phyloP scores from a whole-genome alignment of 116 monocot species.

The Zostera marina region DNA sequence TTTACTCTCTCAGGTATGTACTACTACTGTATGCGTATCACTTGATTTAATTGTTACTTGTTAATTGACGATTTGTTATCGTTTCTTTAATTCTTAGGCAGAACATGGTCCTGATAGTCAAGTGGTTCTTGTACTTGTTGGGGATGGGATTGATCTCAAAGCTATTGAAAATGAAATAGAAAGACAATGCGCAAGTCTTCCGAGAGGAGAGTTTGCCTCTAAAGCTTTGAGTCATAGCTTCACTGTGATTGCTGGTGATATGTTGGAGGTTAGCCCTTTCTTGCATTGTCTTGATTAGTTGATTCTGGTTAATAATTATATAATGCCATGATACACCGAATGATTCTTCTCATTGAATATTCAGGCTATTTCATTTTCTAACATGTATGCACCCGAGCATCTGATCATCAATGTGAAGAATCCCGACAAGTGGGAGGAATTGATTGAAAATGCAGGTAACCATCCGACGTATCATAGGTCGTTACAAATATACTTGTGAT shows the following conservation, averaged over 20 bases:
- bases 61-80: not conserved
- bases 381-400: conserved; percentile 96
- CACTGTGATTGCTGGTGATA: conserved; percentile 55
- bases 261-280: conserved; percentile 48
- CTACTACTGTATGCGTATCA: not conserved
- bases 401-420: conserved; percentile 77
- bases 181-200: conserved; percentile 60
- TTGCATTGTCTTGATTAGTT: no score
- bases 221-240: conserved; percentile 86
- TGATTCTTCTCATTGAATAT: not conserved
- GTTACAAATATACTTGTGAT: not conserved
- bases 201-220: conserved; percentile 81
- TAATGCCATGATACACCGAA: no score
- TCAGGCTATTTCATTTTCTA: conserved; percentile 92
- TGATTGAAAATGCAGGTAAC: conserved; percentile 88
- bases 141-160: conserved; percentile 52
- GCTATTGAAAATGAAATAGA: conserved; percentile 60
- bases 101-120: conserved; percentile 98
- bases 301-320: no score
- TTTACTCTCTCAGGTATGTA: conserved; percentile 73
- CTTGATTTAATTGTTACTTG: not conserved
- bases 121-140: conserved; percentile 83
- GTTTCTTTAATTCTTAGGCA: conserved; percentile 33
- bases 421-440: conserved; percentile 72
- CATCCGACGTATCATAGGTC: not conserved